These are phyloP conservation scores for Wakefieldia striispora DNA, from an alignment of 768 basidiomycete species.

Conservation along the genomic window DNA sequence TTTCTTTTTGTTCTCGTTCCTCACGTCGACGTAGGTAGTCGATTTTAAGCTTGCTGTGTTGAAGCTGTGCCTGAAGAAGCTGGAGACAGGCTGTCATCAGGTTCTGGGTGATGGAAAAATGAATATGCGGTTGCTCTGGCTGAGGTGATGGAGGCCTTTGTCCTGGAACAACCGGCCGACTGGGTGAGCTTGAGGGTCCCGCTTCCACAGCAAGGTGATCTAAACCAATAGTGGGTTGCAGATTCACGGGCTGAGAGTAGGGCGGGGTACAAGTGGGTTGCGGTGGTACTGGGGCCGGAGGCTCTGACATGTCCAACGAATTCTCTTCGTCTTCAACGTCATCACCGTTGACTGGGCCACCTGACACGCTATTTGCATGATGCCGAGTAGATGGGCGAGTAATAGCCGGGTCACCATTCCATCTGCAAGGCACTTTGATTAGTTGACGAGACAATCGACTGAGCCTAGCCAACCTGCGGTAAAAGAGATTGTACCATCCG, in stretches of 20 bases:
- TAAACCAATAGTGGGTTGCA: constrained; percentile 10
- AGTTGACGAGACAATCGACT: neutral
- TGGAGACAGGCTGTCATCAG: constrained; percentile 58
- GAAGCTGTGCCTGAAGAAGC: constrained; percentile 63
- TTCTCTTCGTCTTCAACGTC: constrained; percentile 53
- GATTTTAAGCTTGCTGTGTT: constrained; percentile 66
- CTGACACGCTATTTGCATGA: constrained; percentile 27
- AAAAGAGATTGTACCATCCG: constrained; percentile 77
- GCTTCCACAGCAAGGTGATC: constrained; percentile 21
- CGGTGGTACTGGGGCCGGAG: constrained; percentile 29
- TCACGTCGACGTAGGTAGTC: constrained; percentile 67
- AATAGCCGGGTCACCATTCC: constrained; percentile 65
- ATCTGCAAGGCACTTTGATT: constrained; percentile 39
- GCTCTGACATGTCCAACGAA: constrained; percentile 41
- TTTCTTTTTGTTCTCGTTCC: constrained; percentile 66
- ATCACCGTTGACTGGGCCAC: constrained; percentile 38
- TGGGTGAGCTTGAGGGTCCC: constrained; percentile 18
- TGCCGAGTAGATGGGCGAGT: constrained; percentile 47
- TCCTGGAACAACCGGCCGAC: constrained; percentile 10
- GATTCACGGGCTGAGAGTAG: constrained; percentile 19
- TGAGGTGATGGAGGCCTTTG: constrained; percentile 15
- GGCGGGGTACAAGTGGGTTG: constrained; percentile 20
- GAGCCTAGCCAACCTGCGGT: constrained; percentile 47
- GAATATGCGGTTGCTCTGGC: constrained; percentile 42
- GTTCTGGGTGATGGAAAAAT: constrained; percentile 53